Base-by-base conservation (phyloP, 257 asterid species). In the Fraxinus anomala region DNA sequence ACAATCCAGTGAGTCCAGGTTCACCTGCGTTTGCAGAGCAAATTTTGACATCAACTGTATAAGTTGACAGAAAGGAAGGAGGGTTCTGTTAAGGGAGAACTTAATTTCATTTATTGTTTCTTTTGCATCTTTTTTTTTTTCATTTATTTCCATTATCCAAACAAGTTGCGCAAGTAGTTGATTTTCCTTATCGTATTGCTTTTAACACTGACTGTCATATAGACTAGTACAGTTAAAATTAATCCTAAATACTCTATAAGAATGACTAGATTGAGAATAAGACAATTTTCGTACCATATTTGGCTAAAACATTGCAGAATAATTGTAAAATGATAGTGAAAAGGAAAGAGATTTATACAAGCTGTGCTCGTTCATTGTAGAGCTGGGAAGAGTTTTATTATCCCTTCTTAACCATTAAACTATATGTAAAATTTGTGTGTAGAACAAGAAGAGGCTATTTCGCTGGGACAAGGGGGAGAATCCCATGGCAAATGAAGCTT, bases 381-480 rank as follows among this genome's bases (percentile, higher is more conserved):
- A 83, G 81, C 82, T 70, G 31, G 75, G 54, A 80, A 76, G 11
- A 13, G 63, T 77, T 69, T 81, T 68, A 72, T 67, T 12, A 61
- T 6, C 74, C 73, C 66, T 79, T 83, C 66, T 77, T 73, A 36
- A 77, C 80, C 70, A 68, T 42, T 73, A 44, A 16, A 19, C 77
- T 85, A 87, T 40, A 86, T 77, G 28, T 87, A 89, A 75, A 88
- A 82, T 70, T 87, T 81, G 88, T 85, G 77, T 65, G 93, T 72
- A 21, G 90, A 89, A 82, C 79, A 82, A 33, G 81, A 82, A 21
- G 89, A 74, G 9, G 94, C 87, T 14, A 85, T 77, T 76, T 89
- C 91, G 49, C 89, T 85, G 30, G 92, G 89, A 83, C 91, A 86
- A 5, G 91, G 82, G 14, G 97, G 89, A 56, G 92, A 87, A 49